Base-by-base conservation (phyloP, 2,329 filamentous ascomycete species). In the Apiospora saccharicola region DNA sequence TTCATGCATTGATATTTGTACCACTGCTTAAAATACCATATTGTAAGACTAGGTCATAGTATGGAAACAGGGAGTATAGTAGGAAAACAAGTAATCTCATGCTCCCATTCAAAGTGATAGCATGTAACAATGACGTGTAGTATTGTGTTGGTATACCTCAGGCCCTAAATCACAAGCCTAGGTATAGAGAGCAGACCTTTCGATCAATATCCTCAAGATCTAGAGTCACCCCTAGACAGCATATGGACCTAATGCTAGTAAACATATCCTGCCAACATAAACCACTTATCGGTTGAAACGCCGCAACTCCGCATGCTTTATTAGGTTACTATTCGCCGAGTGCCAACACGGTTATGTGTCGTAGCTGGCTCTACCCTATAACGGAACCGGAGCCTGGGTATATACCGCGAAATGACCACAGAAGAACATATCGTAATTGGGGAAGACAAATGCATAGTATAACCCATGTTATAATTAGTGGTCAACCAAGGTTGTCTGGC, bases 401-500 rank as follows among this genome's bases (percentile, higher is more conserved):
- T 37, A n/a, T 22, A 10, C 53, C 14, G 8, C 16, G 30, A 37
- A 19, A 37, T 8, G 16, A 37, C 30, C 30, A 19, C n/a, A 37
- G 7, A 37, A 16, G 53, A 37, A 8, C 8, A 13, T 37, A 37
- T 61, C 16, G 53, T n/a, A 61, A 41, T 19, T n/a, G 8, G 8
- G 10, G 53, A 34, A 57, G 26, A 34, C 5, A 22, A 34, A 34
- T 22, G 26, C 30, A 57, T 16, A 19, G 70, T 46, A 37, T 46
- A 44, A 61, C 51, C 71, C 68, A 71, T 71, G 41, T 74, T 73
- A 43, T 51, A 22, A 41, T 44, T 43, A 30, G 64, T 57, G 22
- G 16, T 61, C 57, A 44, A n/a, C 30, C 19, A 67, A 37, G 44
- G 74, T 64, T 64, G 19, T 69, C 67, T 69, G 67, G 19, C 67